Base-by-base conservation (phyloP, 805 yeast genomes). In the Ogataea angusta region DNA sequence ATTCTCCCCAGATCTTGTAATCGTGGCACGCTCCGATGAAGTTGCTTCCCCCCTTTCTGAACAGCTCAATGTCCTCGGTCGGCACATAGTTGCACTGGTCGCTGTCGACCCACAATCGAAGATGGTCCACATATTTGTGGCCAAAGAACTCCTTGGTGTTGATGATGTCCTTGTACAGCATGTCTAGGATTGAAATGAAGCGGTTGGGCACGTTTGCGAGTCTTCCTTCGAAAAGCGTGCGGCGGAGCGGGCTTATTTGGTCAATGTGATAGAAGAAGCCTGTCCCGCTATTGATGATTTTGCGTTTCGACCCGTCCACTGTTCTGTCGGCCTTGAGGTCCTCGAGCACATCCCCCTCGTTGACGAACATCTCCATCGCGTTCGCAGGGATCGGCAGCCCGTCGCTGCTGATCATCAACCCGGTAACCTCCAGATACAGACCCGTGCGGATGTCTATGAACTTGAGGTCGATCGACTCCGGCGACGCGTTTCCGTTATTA, bases 371-470 rank as follows among this genome's bases (percentile, higher is more conserved):
- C 15, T 48, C 51, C 35, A 51, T 28, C 2, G 49, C 32, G 30
- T 47, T 42, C 14, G 29, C 23, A n/a, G 54, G 54, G 4, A 54
- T 29, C 2, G 30, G 23, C 13, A 52, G 21, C 4, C 40, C 44
- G 36, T 48, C 43, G 26, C 39, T 40, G 32, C 49, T 46, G n/a
- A 43, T 22, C 10, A 69, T 61, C 25, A 72, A 53, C 4, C 81
- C 87, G 3, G 77, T 72, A 38, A 80, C 67, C 50, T 80, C 85
- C 40, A 80, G 66, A 51, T 76, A 80, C 9, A 71, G 55, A 8
- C 86, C 86, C 2, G 81, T 72, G 40, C 73, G 73, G 12, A 71
- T 66, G 54, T 80, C 86, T 41, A 80, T 75, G 52, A 80, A 76
- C 46, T 84, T 68, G 7, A 80, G 73, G 53, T 76, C 80, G 15